These are phyloP conservation scores for Paraphoma chrysanthemicola DNA, from an alignment of 2,329 filamentous ascomycete genomes.

Conservation along the genomic window DNA sequence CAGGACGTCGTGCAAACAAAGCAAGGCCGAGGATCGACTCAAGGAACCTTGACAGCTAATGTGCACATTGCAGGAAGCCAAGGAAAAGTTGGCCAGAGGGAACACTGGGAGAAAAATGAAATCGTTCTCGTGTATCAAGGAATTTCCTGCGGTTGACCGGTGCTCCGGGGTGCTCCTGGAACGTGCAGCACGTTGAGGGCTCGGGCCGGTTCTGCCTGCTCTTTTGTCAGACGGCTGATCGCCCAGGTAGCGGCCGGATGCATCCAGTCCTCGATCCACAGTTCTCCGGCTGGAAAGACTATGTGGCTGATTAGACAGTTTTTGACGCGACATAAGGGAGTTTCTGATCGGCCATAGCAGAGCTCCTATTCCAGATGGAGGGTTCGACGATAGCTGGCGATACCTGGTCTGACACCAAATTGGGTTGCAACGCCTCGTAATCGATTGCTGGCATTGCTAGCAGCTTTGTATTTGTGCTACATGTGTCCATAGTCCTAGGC, in stretches of 20 bases:
- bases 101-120: conserved; percentile 12
- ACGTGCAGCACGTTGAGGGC: conserved; percentile 31
- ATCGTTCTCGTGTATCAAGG: conserved; percentile 12
- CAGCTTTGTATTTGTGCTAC: conserved; percentile 36
- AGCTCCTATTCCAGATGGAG: too few relatives aligned
- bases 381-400: too few relatives aligned
- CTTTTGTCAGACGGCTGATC: conserved; percentile 38
- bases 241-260: conserved; percentile 29
- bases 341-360: conserved; percentile 5
- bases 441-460: too few relatives aligned
- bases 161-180: conserved; percentile 19
- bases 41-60: background rate
- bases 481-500: conserved; percentile 17
- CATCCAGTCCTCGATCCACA: conserved; percentile 23
- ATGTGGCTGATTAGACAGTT: conserved; percentile 6
- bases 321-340: conserved; percentile 11
- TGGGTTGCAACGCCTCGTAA: too few relatives aligned
- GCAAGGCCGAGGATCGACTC: conserved; percentile 7
- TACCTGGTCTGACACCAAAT: too few relatives aligned
- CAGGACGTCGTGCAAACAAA: conserved; percentile 6
- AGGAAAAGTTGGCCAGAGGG: background rate
- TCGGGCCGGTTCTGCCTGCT: conserved; percentile 35
- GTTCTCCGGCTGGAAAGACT: conserved; percentile 23
- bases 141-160: conserved; percentile 3
- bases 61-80: background rate